Conservation (phyloP, 805 yeast species). For the Brettanomyces nanus region DNA sequence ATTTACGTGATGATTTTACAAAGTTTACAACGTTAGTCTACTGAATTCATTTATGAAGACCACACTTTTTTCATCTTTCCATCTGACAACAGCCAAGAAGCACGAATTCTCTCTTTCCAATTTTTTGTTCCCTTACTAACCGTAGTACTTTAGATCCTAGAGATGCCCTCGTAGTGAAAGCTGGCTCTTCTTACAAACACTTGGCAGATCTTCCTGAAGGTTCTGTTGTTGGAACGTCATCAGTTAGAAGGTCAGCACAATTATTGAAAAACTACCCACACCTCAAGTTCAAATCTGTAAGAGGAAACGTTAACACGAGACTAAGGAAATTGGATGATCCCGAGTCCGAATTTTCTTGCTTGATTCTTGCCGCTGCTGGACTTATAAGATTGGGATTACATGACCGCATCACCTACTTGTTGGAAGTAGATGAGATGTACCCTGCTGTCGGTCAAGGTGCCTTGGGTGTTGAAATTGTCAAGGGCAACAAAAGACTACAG, state of each 20-base stretch:
- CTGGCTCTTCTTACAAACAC: conserved; percentile 51
- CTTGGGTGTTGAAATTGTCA: conserved; percentile 81
- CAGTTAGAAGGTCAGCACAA: conserved; percentile 91
- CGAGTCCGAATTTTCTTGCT: conserved; percentile 49
- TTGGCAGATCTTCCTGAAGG: conserved; percentile 77
- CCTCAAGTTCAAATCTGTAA: conserved; percentile 69
- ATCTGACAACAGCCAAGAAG: background rate
- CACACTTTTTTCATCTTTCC: conserved; percentile 14
- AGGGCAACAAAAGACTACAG: conserved; percentile 51
- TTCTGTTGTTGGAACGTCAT: conserved; percentile 87
- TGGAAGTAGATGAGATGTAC: conserved; percentile 74
- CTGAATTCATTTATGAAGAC: conserved; percentile 27
- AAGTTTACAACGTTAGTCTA: conserved; percentile 32
- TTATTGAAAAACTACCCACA: conserved; percentile 70
- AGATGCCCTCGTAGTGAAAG: conserved; percentile 79
- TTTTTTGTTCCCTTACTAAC: no score
- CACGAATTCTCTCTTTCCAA: background rate
- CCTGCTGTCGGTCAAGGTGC: conserved; percentile 99
- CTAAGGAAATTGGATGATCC: conserved; percentile 71
- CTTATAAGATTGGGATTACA: conserved; percentile 63
- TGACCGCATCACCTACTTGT: conserved; percentile 64
- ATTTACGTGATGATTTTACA: background rate
- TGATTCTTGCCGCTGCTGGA: conserved; percentile 91
- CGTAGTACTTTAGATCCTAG: conserved; percentile 80
- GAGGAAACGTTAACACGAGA: conserved; percentile 83